Conservation (phyloP, 129 eudicot genomes). For the Helianthus tuberosus region DNA sequence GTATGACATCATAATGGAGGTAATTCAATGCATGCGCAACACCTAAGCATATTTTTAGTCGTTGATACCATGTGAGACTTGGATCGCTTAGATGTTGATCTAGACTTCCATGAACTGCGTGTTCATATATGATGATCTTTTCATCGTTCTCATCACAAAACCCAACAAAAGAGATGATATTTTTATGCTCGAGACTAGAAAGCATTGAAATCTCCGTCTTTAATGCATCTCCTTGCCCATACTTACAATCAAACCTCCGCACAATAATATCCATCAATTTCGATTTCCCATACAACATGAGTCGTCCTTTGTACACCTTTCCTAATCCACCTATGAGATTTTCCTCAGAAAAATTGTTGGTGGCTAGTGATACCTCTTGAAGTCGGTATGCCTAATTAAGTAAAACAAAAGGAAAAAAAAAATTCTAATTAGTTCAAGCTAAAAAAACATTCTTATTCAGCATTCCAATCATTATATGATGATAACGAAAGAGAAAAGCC, state of each 20-base stretch:
- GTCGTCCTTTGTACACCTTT: neutral
- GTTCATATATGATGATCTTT: conserved; percentile 9
- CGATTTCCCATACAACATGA: neutral
- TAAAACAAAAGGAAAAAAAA: no score
- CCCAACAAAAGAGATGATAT: conserved; percentile 17
- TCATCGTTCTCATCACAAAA: neutral
- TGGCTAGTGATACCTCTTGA: neutral
- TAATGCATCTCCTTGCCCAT: conserved; percentile 12
- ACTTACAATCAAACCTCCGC: neutral
- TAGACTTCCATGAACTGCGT: neutral
- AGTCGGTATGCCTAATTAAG: neutral
- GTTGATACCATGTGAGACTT: conserved; percentile 12
- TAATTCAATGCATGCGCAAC: conserved; percentile 9
- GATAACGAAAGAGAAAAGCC: no score
- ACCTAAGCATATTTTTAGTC: conserved; percentile 15
- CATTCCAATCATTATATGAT: no score
- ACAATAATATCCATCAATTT: neutral
- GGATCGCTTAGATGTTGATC: conserved; percentile 4
- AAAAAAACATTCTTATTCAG: no score
- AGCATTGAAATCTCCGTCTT: conserved; percentile 4
- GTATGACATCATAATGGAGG: conserved; percentile 11
- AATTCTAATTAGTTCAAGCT: no score
- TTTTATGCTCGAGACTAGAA: conserved; percentile 3
- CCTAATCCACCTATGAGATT: conserved; percentile 14
- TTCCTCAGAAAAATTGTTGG: neutral